phyloP scores from a whole-genome alignment of 495 filamentous ascomycete genomes.

The Neurospora intermedia region DNA sequence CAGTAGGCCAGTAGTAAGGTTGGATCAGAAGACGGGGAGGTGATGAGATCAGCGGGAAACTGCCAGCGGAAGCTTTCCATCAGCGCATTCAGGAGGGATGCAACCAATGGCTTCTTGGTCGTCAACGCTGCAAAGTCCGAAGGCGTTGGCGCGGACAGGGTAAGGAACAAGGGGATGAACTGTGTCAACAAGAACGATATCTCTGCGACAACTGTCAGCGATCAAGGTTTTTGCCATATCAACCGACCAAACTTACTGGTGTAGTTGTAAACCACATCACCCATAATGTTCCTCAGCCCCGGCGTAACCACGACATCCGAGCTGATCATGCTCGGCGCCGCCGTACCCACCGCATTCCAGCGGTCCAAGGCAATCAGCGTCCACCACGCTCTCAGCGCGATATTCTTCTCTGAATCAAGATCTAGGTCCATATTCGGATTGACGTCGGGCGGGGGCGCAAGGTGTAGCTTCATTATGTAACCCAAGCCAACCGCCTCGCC shows the following conservation, averaged over 20 bases:
- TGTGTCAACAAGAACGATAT: conserved; percentile 27
- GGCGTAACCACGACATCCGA: conserved; percentile 51
- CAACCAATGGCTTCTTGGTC: conserved; percentile 8
- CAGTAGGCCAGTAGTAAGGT: conserved; percentile 63
- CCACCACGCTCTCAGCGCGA: conserved; percentile 66
- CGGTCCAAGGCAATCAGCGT: conserved; percentile 61
- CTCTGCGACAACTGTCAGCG: conserved; percentile 20
- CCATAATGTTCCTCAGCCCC: conserved; percentile 55
- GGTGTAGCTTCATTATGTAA: conserved; percentile 46
- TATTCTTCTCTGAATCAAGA: conserved; percentile 57
- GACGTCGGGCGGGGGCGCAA: conserved; percentile 17
- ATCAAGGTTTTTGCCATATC: background rate
- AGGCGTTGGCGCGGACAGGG: conserved; percentile 1
- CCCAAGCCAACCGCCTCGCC: conserved; percentile 50
- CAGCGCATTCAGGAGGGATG: conserved; percentile 16
- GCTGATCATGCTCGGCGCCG: conserved; percentile 44
- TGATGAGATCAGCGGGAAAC: conserved; percentile 23
- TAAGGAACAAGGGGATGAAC: conserved; percentile 17
- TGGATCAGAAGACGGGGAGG: conserved; percentile 27
- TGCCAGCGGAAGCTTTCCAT: conserved; percentile 38
- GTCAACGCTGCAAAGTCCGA: conserved; percentile 5
- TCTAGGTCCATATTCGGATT: conserved; percentile 31
- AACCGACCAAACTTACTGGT: conserved; percentile 48
- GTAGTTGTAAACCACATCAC: conserved; percentile 51
- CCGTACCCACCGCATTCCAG: conserved; percentile 62